Evolutionary conservation across 805 yeast genomes (phyloP).

Genomic region (Saccharomycopsis lassenensis): DNA sequence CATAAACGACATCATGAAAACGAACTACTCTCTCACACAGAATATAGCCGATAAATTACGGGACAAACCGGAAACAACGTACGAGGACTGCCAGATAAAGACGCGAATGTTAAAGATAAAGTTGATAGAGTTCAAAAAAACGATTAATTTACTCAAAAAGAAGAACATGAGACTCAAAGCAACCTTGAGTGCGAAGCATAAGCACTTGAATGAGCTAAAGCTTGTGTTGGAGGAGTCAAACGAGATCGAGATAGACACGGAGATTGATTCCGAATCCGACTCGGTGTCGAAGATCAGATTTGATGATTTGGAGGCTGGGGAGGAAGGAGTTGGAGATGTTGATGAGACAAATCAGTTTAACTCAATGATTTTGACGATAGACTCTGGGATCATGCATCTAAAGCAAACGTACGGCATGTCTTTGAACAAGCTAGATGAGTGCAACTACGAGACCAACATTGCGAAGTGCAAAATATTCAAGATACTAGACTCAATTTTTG

Average conservation of each 20-base stretch:
- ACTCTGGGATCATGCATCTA: slow-evolving; percentile 4
- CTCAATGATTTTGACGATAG: slow-evolving; percentile 7
- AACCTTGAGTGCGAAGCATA: not conserved
- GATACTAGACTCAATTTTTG: slow-evolving; percentile 10
- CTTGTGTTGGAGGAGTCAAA: not conserved
- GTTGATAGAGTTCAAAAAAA: not conserved
- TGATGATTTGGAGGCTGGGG: not conserved
- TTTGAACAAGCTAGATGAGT: slow-evolving; percentile 3
- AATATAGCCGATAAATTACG: not conserved
- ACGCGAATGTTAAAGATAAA: not conserved
- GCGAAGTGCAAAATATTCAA: slow-evolving; percentile 13
- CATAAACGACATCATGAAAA: slow-evolving; percentile 23
- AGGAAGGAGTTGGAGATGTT: not conserved
- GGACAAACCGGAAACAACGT: not conserved
- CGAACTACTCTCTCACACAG: slow-evolving; percentile 6
- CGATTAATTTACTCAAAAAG: slow-evolving; percentile 1
- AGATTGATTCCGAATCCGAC: not conserved
- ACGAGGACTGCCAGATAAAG: not conserved
- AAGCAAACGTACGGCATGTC: slow-evolving; percentile 7
- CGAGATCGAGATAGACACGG: not conserved
- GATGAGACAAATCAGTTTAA: slow-evolving; percentile 8
- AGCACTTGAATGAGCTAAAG: slow-evolving; percentile 1
- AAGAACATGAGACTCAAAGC: slow-evolving; percentile 1
- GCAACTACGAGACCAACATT: slow-evolving; percentile 5
- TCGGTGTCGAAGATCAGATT: not conserved